Base-by-base conservation (phyloP, 2,329 filamentous ascomycete genomes). In the Aureobasidium vineae region DNA sequence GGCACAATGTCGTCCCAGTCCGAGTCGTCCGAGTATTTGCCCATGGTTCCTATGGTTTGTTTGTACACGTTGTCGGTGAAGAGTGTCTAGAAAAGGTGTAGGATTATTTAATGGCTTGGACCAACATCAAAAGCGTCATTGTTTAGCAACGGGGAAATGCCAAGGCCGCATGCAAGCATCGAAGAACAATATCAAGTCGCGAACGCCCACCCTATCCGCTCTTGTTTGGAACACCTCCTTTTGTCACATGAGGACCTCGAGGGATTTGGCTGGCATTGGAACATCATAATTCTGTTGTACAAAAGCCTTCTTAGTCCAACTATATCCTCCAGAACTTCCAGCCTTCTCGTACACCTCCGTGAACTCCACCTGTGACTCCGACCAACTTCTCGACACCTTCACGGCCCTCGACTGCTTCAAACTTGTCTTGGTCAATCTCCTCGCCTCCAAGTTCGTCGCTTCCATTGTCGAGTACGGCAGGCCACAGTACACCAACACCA, bases 401-500 rank as follows among this genome's bases (percentile, higher is more conserved):
- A 43, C 88, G 90, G 0, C 91, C 93, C 63, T 92, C 86, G 0
- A 92, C 95, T 66, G 88, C 90, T 65, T 98, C 82, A 75, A 99
- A 91, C 73, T 89, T 90, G 67, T 97, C 92, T 73, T 94, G 84
- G 72, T 97, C 91, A 73, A 99, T 98, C 78, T 97, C 93, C 80
- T 95, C 91, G 28, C 92, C 92, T 40, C 91, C 91, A 70, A 91
- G 86, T 72, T 91, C 89, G 43, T 89, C 87, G n/a, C 85, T 86
- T 6, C 90, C 91, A 68, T 96, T 96, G 75, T 91, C 91, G 31
- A 97, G 81, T 0, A 97, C 89, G 0, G 95, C 95, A 0, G 95
- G 95, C 87, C 91, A 97, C 5, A 99, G 84, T 1, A 99, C 92
- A 43, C 95, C 95, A 0, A 99, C 91, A 15, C 95, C 95, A 73